Conservation (phyloP, 1,284 basidiomycete genomes). For the Trichosporon faecale region DNA sequence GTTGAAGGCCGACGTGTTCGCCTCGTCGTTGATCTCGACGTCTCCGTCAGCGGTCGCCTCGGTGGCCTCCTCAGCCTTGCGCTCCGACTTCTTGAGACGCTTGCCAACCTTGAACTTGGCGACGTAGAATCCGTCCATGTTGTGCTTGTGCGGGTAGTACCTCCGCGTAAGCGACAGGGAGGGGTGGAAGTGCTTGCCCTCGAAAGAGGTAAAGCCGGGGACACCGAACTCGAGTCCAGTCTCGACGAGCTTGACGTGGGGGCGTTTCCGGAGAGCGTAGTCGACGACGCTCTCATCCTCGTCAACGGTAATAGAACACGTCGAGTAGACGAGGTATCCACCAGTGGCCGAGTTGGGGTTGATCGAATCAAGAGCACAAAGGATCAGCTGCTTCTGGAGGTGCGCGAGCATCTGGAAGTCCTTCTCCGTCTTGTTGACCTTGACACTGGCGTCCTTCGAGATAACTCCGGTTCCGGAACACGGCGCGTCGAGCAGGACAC, state of each 20-base stretch:
- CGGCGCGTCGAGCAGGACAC: slow-evolving; percentile 93
- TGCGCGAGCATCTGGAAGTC: slow-evolving; percentile 94
- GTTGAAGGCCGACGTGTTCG: slow-evolving; percentile 42
- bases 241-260: slow-evolving; percentile 91
- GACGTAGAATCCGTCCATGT: slow-evolving; percentile 96
- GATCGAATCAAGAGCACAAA: slow-evolving; percentile 97
- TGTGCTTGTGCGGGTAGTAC: slow-evolving; percentile 54
- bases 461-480: slow-evolving; percentile 99
- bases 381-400: slow-evolving; percentile 95
- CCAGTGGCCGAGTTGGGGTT: slow-evolving; percentile 85
- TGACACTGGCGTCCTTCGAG: slow-evolving; percentile 94
- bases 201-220: slow-evolving; percentile 84
- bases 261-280: slow-evolving; percentile 94
- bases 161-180: slow-evolving; percentile 78
- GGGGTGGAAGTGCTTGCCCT: slow-evolving; percentile 82
- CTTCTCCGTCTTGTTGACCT: slow-evolving; percentile 94
- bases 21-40: slow-evolving; percentile 14
- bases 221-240: slow-evolving; percentile 91
- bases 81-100: slow-evolving; percentile 59
- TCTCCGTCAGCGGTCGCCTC: slow-evolving; percentile 35
- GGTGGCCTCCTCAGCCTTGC: slow-evolving; percentile 47
- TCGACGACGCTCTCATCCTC: slow-evolving; percentile 98
- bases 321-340: slow-evolving; percentile 95
- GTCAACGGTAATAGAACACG: slow-evolving; percentile 96
- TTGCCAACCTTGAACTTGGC: slow-evolving; percentile 95